Evolutionary conservation across 2,329 filamentous ascomycete species (phyloP), one percentile per base, ranked within the genome.

Genomic region (Stachybotrys echinatus): DNA sequence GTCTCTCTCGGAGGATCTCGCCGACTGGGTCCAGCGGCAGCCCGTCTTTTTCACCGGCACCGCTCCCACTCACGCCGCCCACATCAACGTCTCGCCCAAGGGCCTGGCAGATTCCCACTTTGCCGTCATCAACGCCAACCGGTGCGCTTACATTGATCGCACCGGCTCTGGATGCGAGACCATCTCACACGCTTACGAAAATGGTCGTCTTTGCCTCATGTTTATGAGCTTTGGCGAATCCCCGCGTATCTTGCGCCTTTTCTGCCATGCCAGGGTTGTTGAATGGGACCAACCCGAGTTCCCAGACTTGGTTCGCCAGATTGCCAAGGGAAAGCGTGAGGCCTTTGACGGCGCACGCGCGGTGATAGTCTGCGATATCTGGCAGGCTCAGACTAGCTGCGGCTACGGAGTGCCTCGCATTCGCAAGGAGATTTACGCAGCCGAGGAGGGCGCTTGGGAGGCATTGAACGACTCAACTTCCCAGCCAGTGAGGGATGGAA

Each of bases 41-140:
- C 80, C 84, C 49, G 71, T 92, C 58, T 91, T 91, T 76, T 91
- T 87, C 73, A 84, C 87, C 12, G 85, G 82, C 39, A 88, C 85
- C 14, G 86, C 88, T 1, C 86, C 87, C 1, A 76, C 83, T 22
- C 75, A 76, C n/a, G 84, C 80, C 19, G 67, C 72, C 3, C 87
- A 92, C 69, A 74, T 92, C 71, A 92, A 92, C 60, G 70, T 90
- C 49, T 91, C 87, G 0, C 86, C 88, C 45, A 90, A 92, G 66
- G 87, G 88, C 45, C 75, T 85, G 20, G 72, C 81, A 0, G 73
- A 77, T 18, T 70, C 76, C n/a, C 83, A 83, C 23, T 82, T 88
- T 58, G 74, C 79, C 27, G 72, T 88, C 48, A 70, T 87, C 48
- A 67, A 70, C 8, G 73, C 78, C 23, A 85, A 77, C 53, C 71